A percentile compares a stretch with the other conserved stretches of the same genome.
These are phyloP conservation scores for Talaromyces stipitatus DNA, from an alignment of 495 filamentous ascomycete genomes.

Conservation along the genomic window DNA sequence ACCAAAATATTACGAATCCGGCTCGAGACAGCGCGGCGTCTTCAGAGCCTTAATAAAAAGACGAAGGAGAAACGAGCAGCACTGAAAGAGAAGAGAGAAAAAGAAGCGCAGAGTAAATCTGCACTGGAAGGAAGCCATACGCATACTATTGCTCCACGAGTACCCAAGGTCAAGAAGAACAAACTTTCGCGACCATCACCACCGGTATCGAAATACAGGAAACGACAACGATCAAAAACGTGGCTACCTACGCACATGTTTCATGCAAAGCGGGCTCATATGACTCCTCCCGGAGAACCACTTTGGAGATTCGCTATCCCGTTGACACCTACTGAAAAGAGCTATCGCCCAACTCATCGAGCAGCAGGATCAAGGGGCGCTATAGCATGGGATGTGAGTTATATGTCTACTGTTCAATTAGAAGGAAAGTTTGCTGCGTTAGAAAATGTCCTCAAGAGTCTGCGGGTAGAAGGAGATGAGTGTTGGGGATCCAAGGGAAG, in stretches of 20 bases:
- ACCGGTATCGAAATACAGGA: conserved; percentile 65
- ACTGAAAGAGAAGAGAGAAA: conserved; percentile 25
- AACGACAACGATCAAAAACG: conserved; percentile 79
- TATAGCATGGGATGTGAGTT: conserved; percentile 91
- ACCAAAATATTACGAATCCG: conserved; percentile 65
- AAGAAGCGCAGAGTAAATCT: conserved; percentile 22
- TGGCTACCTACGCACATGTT: conserved; percentile 95
- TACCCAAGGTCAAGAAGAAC: conserved; percentile 65
- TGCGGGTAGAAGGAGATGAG: conserved; percentile 50
- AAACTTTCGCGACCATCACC: conserved; percentile 58
- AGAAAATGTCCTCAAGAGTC: conserved; percentile 51
- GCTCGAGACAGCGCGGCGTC: conserved; percentile 70
- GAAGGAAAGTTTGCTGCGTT: conserved; percentile 60
- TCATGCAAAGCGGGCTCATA: conserved; percentile 85
- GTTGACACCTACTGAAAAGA: conserved; percentile 77
- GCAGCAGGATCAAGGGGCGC: conserved; percentile 60
- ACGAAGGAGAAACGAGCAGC: conserved; percentile 41
- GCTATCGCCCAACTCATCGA: conserved; percentile 79
- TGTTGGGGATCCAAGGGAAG: conserved; percentile 53
- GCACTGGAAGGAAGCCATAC: conserved; percentile 27
- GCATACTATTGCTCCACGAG: conserved; percentile 36
- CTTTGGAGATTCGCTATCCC: conserved; percentile 88
- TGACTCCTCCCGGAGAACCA: conserved; percentile 69
- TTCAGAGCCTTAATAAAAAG: conserved; percentile 55
- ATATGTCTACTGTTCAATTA: conserved; percentile 78